These are phyloP conservation scores for Trichoderma koningiopsis DNA, from an alignment of 2,329 filamentous ascomycete species.

Conservation along the genomic window DNA sequence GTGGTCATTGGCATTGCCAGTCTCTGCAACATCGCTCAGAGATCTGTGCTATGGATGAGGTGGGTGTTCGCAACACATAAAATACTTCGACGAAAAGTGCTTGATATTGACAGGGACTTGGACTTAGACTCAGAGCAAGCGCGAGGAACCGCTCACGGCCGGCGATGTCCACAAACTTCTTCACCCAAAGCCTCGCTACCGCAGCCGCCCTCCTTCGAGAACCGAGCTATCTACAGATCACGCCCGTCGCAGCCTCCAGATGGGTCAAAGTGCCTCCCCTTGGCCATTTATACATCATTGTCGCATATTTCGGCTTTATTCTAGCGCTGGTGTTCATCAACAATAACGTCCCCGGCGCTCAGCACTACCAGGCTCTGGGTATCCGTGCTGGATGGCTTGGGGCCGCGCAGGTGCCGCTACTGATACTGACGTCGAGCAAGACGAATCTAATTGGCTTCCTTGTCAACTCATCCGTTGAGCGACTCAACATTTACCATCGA, in stretches of 20 bases:
- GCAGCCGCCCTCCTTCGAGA: conserved; percentile 2
- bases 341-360: not conserved
- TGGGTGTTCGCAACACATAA: not conserved
- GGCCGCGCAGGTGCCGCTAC: conserved; percentile 5
- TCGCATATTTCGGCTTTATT: conserved; percentile 2
- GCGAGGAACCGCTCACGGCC: not conserved
- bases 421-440: conserved; percentile 8
- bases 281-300: not conserved
- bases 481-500: conserved; percentile 11
- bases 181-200: not conserved
- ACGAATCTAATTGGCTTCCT: not conserved
- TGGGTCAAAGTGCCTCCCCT: conserved; percentile 1
- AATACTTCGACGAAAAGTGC: not conserved
- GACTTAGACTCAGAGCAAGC: not conserved
- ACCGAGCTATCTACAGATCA: not conserved
- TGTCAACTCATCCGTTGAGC: conserved; percentile 7
- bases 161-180: not conserved
- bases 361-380: conserved; percentile 8
- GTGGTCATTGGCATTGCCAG: not conserved
- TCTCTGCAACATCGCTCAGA: not conserved
- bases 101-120: not conserved
- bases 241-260: not conserved
- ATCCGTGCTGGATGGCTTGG: conserved; percentile 14
- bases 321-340: not conserved
- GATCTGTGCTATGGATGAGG: not conserved